phyloP scores from a whole-genome alignment of 2,329 filamentous ascomycete species.

The Aspergillus pseudotamarii region DNA sequence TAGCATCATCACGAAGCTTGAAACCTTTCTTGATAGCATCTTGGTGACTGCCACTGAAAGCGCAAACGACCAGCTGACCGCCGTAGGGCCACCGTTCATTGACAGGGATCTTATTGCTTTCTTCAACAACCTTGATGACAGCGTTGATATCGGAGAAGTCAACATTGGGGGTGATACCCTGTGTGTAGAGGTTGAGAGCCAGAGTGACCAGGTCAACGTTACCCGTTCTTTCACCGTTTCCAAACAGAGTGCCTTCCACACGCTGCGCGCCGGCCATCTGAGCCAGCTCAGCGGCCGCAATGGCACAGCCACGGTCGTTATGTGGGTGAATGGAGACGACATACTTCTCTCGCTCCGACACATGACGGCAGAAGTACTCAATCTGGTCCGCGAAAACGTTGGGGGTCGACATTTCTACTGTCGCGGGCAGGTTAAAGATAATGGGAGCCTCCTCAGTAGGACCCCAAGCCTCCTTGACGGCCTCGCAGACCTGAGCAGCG shows the following conservation, averaged over 20 bases:
- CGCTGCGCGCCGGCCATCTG: constrained; percentile 96
- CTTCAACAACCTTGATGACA: constrained; percentile 87
- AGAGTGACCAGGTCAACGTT: constrained; percentile 95
- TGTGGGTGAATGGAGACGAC: constrained; percentile 90
- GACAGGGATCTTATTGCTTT: constrained; percentile 91
- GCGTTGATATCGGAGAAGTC: constrained; percentile 88
- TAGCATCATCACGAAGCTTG: constrained; percentile 66
- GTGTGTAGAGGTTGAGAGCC: constrained; percentile 91
- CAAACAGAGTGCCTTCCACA: constrained; percentile 91
- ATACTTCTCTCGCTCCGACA: constrained; percentile 82
- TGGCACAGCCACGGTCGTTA: constrained; percentile 88
- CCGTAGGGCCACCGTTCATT: constrained; percentile 89
- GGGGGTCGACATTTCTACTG: constrained; percentile 90
- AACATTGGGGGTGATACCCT: constrained; percentile 80
- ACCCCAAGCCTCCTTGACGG: constrained; percentile 91
- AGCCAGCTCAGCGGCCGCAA: constrained; percentile 86
- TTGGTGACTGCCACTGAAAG: constrained; percentile 90
- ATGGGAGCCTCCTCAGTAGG: constrained; percentile 78
- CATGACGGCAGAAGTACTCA: constrained; percentile 89
- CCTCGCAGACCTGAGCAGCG: constrained; percentile 80
- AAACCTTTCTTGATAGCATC: constrained; percentile 92
- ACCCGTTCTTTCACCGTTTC: constrained; percentile 92
- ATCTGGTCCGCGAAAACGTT: constrained; percentile 97
- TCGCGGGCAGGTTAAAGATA: constrained; percentile 96
- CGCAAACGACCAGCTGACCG: constrained; percentile 86